A percentile compares a stretch with the other conserved stretches of the same genome.
These are phyloP conservation scores for Penicillium pancosmium DNA, from an alignment of 495 filamentous ascomycete species.

Conservation along the genomic window DNA sequence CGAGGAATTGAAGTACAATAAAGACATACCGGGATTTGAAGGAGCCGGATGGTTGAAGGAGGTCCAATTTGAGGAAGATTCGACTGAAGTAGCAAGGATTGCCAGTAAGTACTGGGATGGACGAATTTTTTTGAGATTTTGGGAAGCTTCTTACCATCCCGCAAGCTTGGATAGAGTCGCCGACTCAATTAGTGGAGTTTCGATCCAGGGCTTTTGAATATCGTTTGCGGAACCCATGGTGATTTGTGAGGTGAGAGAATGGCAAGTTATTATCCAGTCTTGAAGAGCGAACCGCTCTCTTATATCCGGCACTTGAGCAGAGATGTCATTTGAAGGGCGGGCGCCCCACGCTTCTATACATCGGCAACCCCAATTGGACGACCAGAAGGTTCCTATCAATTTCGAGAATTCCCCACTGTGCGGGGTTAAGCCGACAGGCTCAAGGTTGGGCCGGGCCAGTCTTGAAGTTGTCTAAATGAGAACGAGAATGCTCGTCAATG, in stretches of 20 bases:
- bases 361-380: no score
- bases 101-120: neutral
- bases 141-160: slow-evolving; percentile 59
- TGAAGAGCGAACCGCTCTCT: no score
- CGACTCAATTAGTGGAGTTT: slow-evolving; percentile 73
- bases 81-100: slow-evolving; percentile 43
- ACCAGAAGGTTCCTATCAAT: no score
- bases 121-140: neutral
- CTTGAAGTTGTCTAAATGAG: no score
- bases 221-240: slow-evolving; percentile 19
- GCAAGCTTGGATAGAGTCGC: slow-evolving; percentile 64
- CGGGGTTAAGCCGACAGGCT: no score
- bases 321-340: slow-evolving; percentile 4
- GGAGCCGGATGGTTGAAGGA: slow-evolving; percentile 84
- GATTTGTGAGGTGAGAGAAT: neutral
- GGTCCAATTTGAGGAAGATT: slow-evolving; percentile 89
- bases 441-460: no score
- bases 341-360: neutral
- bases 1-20: neutral
- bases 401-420: neutral
- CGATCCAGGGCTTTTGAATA: slow-evolving; percentile 59
- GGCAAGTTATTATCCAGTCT: neutral
- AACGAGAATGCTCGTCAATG: neutral
- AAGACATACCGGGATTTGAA: slow-evolving; percentile 80
- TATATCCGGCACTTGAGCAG: neutral